A percentile compares a stretch with the other conserved stretches of the same genome.
These are phyloP conservation scores for Miscanthus lutarioriparius DNA, from an alignment of 176 grass and related monocot genomes.

Conservation along the genomic window DNA sequence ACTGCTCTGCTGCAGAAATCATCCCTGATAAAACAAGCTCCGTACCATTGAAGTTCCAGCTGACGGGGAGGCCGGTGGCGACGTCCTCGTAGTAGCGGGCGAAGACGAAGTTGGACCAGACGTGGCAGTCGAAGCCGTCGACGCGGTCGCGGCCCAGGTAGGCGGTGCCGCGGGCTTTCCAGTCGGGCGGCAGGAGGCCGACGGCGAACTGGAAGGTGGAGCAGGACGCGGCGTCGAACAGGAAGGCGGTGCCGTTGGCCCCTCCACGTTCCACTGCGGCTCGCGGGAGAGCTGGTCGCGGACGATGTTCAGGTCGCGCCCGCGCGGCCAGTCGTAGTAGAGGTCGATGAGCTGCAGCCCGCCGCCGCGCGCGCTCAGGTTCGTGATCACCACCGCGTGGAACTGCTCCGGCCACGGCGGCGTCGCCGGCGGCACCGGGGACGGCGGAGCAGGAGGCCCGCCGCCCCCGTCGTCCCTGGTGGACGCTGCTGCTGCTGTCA, in stretches of 20 bases:
- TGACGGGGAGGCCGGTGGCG: slow-evolving; percentile 57
- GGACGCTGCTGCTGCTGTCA: too few relatives aligned
- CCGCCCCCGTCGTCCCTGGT: too few relatives aligned
- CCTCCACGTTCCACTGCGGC: slow-evolving; percentile 51
- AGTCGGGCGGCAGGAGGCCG: slow-evolving; percentile 58
- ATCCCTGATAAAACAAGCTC: too few relatives aligned
- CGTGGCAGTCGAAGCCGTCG: slow-evolving; percentile 68
- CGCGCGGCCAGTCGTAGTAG: slow-evolving; percentile 75
- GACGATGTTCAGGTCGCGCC: slow-evolving; percentile 60
- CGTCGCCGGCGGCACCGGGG: background rate
- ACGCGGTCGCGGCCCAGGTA: slow-evolving; percentile 58
- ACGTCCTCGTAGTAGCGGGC: slow-evolving; percentile 72
- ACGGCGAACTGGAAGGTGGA: slow-evolving; percentile 27
- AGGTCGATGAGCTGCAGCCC: slow-evolving; percentile 56
- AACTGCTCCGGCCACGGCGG: slow-evolving; percentile 65
- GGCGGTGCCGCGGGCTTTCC: slow-evolving; percentile 27
- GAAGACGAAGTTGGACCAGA: slow-evolving; percentile 61
- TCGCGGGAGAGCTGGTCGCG: slow-evolving; percentile 44
- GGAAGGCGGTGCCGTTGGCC: slow-evolving; percentile 66
- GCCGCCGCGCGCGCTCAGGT: slow-evolving; percentile 45
- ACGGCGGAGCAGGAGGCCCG: background rate
- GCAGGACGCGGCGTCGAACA: slow-evolving; percentile 46
- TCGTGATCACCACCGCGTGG: slow-evolving; percentile 55
- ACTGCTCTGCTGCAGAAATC: background rate
- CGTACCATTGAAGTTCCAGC: slow-evolving; percentile 55